Evolutionary conservation across 768 basidiomycete genomes (phyloP), one percentile per base, ranked within the genome.

Genomic region (Suillus fuscotomentosus): DNA sequence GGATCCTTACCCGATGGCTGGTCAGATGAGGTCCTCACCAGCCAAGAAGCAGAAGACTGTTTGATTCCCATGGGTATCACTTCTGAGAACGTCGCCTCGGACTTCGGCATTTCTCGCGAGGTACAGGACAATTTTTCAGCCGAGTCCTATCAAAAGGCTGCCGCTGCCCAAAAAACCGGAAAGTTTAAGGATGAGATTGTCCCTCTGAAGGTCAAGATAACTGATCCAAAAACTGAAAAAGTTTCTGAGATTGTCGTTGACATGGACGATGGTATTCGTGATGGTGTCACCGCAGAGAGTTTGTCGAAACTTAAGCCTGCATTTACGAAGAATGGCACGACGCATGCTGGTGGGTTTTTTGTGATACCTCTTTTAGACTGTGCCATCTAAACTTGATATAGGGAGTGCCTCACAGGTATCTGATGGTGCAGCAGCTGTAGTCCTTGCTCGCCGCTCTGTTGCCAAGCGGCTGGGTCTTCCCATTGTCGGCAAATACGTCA

Each of bases 31-130:
- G 81, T 95, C 54, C 82, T 91, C 65, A 69, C 81, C 41, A 87
- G 83, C 76, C 78, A 86, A 69, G 88, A 91, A 68, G 86, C 94
- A 3, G 85, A 85, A 64, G 94, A 95, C 78, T 95, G 93, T 73
- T 81, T 91, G 34, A 80, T 92, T 64, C 93, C 93, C 51, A 94
- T 94, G 92, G 95, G 95, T 42, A 88, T 95, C 80, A 95, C 95
- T 22, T 94, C 91, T n/a, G 94, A 96, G 80, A 95, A 95, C 74
- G 93, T 95, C 68, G 92, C 95, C 14, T 74, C 81, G 57, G 87
- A 94, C 62, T 96, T 84, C 76, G 80, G 81, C 65, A 86, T 97
- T 73, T 80, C 89, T 36, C 90, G 95, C 61, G 80, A 82, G 56
- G 78, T 75, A n/a, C 93, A 96, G 78, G 95, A 97, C 80, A 84